Evolutionary conservation across 2,329 filamentous ascomycete species (phyloP).

Genomic region (Exserohilum rostratum): DNA sequence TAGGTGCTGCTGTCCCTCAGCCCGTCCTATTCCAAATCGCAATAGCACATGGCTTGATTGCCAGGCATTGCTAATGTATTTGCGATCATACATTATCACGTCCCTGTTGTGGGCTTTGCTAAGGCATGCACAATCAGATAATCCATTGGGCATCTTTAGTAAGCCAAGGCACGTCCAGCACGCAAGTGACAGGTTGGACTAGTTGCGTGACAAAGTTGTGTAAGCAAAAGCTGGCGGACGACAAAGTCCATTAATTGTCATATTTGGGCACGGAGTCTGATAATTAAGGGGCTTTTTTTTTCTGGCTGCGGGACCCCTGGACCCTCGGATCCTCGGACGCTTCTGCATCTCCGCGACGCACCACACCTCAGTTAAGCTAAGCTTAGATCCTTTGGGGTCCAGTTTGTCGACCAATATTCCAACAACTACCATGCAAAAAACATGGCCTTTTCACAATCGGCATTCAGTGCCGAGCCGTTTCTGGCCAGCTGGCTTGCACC

Average conservation of each 20-base stretch:
- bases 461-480: not conserved
- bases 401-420: conserved; percentile 14
- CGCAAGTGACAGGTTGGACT: conserved; percentile 3
- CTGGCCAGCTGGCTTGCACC: not conserved
- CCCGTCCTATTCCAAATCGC: no score
- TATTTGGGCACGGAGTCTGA: conserved; percentile 14
- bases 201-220: conserved; percentile 19
- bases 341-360: not conserved
- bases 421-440: not conserved
- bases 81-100: conserved; percentile 6
- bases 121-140: conserved; percentile 13
- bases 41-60: not conserved
- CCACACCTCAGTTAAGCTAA: not conserved
- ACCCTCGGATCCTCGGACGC: not conserved
- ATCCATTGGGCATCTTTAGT: conserved; percentile 27
- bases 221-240: conserved; percentile 32
- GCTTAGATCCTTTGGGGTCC: conserved; percentile 1
- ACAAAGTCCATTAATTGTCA: conserved; percentile 35
- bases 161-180: conserved; percentile 16
- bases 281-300: conserved; percentile 32
- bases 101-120: conserved; percentile 1
- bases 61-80: conserved; percentile 18
- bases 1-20: not conserved
- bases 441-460: not conserved
- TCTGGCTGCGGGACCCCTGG: no score